phyloP scores from a whole-genome alignment of 768 basidiomycete species.

The Paxillus rubicundulus region DNA sequence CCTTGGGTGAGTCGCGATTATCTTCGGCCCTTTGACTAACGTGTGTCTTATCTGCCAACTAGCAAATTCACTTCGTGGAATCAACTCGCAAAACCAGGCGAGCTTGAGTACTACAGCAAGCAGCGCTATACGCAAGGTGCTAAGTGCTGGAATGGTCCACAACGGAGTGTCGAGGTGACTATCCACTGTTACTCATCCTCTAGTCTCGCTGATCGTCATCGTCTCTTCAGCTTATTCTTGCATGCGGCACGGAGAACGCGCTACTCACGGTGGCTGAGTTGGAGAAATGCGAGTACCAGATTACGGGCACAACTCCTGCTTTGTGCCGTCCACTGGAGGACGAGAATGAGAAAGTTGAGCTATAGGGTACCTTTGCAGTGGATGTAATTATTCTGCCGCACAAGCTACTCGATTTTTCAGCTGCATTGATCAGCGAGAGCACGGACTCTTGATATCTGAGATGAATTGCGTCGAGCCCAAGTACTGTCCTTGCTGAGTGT shows the following conservation, averaged over 20 bases:
- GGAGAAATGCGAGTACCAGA: constrained; percentile 94
- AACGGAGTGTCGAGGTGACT: constrained; percentile 76
- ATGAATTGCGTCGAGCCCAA: no score
- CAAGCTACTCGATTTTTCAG: not conserved
- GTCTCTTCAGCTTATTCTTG: constrained; percentile 60
- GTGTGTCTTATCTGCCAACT: constrained; percentile 8
- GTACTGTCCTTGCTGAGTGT: no score
- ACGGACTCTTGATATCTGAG: no score
- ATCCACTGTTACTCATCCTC: not conserved
- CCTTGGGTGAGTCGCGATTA: constrained; percentile 69
- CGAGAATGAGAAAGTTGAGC: constrained; percentile 28
- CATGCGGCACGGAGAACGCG: constrained; percentile 84
- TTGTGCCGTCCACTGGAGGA: constrained; percentile 57
- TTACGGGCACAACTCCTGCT: constrained; percentile 83
- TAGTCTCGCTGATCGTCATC: constrained; percentile 1
- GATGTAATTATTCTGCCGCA: constrained; percentile 3
- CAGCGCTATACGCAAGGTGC: constrained; percentile 83
- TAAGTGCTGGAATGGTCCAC: constrained; percentile 96
- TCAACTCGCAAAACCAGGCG: constrained; percentile 50
- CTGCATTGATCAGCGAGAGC: not conserved
- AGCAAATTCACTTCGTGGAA: constrained; percentile 86
- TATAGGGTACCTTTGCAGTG: constrained; percentile 14
- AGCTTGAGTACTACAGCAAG: constrained; percentile 72
- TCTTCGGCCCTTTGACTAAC: not conserved
- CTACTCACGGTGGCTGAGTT: constrained; percentile 79